Conservation (phyloP, 148 eudicot genomes). For the Camellia sinensis region DNA sequence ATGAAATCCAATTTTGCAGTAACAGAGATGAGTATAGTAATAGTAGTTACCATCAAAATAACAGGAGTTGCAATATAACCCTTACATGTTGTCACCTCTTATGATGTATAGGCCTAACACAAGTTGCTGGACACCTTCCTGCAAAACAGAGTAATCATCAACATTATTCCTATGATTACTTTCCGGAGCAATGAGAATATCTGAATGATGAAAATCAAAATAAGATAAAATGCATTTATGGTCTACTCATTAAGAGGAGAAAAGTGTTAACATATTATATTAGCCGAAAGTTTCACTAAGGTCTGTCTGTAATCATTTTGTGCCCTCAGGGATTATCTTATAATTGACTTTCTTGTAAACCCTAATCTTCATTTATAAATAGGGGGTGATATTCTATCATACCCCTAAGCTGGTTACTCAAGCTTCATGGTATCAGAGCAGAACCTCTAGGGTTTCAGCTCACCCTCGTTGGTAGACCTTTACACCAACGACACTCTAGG, state of each 20-base stretch:
- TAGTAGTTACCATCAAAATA: background rate
- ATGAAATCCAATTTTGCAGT: background rate
- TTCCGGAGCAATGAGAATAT: background rate
- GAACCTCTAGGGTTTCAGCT: no score
- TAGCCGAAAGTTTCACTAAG: no score
- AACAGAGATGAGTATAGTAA: background rate
- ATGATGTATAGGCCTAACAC: slow-evolving; percentile 91
- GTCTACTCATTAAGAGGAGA: background rate
- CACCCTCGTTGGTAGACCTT: no score
- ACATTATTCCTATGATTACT: background rate
- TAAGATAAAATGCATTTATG: background rate
- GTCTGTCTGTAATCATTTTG: no score
- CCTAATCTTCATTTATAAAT: no score
- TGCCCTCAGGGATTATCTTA: no score
- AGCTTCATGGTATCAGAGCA: no score
- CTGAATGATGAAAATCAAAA: background rate
- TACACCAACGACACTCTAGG: no score
- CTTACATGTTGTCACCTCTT: slow-evolving; percentile 93
- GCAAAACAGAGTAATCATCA: slow-evolving; percentile 17
- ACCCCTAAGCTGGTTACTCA: no score
- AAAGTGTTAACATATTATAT: no score
- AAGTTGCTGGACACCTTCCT: slow-evolving; percentile 96
- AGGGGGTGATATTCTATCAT: no score
- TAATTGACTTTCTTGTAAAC: no score
- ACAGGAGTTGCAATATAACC: background rate